phyloP scores from a whole-genome alignment of 805 yeast genomes.

The Candida pini region DNA sequence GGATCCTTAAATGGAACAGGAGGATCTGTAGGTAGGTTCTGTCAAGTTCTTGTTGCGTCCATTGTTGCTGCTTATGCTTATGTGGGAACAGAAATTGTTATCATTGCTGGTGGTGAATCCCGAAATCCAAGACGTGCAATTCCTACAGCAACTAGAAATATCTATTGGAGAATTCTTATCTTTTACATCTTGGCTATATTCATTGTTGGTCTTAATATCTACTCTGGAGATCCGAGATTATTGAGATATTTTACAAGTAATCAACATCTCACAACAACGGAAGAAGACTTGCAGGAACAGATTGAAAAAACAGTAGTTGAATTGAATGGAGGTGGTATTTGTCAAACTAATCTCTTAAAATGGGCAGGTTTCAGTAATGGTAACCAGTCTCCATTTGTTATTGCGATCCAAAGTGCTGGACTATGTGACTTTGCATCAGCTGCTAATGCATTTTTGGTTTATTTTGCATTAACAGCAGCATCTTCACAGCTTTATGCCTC shows the following conservation, averaged over 20 bases:
- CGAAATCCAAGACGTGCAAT: conserved; percentile 70
- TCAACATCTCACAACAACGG: conserved; percentile 12
- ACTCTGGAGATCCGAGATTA: conserved; percentile 73
- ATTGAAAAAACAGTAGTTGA: conserved; percentile 16
- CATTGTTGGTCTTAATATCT: conserved; percentile 64
- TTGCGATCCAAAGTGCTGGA: conserved; percentile 49
- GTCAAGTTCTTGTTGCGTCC: conserved; percentile 56
- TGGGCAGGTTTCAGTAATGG: conserved; percentile 39
- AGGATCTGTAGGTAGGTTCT: conserved; percentile 55
- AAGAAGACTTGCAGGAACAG: conserved; percentile 1
- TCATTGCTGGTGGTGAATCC: conserved; percentile 84
- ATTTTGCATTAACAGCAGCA: conserved; percentile 54
- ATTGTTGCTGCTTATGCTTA: conserved; percentile 68
- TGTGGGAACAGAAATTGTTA: conserved; percentile 77
- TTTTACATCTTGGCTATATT: conserved; percentile 65
- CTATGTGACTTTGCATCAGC: conserved; percentile 45
- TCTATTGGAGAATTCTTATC: conserved; percentile 62
- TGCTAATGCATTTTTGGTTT: conserved; percentile 46
- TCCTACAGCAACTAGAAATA: conserved; percentile 71
- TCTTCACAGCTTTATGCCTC: conserved; percentile 55
- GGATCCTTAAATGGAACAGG: conserved; percentile 52
- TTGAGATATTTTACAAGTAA: conserved; percentile 46
- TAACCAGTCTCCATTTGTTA: conserved; percentile 51
- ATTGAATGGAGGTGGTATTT: conserved; percentile 23
- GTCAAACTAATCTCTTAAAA: conserved; percentile 18